Evolutionary conservation across 2,329 filamentous ascomycete genomes (phyloP), one percentile per base, ranked within the genome.

Genomic region (Escovopsis sp.): DNA sequence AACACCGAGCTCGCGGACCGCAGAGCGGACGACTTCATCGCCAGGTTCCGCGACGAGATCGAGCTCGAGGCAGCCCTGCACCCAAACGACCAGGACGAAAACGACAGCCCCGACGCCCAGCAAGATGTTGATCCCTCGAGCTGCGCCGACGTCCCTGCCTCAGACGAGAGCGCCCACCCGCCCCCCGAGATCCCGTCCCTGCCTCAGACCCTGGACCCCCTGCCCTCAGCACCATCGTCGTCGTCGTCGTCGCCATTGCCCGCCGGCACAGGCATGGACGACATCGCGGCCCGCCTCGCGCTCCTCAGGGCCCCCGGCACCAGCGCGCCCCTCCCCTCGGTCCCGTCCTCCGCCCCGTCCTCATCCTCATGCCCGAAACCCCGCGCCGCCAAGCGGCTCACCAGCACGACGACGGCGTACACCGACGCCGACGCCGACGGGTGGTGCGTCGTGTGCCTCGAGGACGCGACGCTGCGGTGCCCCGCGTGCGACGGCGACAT

Each of bases 381-480:
- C 33, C 59, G 59, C 7, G 58, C 60, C 3, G 51, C 59, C 12
- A 61, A 59, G n/a, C 58, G 63, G 4, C 55, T 70, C 5, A 32
- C 28, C 28, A 55, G 55, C 12, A 61, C 58, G 41, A 59, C 55
- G 36, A 61, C 57, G 3, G 64, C 63, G 39, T 76, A 70, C 54
- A 75, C 78, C 0, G 80, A 88, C 51, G 79, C 81, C 32, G 83
- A 89, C 51, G 70, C 80, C 47, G 77, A 80, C 36, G 75, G 71
- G 1, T 93, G 85, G 84, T 93, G 86, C 57, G 73, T 80, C 30
- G 86, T 91, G 9, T 94, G 86, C 56, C 76, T 82, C 38, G 83
- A 86, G 45, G 82, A 91, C 54, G 85, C 81, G 0, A 77, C 76
- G 3, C 62, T 91, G 26, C 70, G 70, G 44, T 94, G 86, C 55